Base-by-base conservation (phyloP, 257 asterid genomes). In the Solanum neorickii region DNA sequence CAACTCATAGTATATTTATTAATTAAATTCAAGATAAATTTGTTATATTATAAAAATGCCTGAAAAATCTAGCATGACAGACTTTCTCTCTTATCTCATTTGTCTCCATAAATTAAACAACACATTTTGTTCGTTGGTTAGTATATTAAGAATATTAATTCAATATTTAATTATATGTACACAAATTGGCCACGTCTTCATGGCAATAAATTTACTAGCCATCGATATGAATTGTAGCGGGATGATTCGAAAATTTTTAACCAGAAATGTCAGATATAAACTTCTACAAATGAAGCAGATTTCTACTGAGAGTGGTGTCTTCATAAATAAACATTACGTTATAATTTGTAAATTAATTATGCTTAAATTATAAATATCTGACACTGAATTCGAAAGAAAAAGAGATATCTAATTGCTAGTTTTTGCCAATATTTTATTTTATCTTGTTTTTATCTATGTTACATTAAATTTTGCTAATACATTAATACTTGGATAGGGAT, bases 211-310 rank as follows among this genome's bases (percentile, higher is more conserved):
- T 31, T 2, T 7, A 70, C 2, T 70, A 70, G 0, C 16, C 7
- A 14, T 29, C n/a, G 3, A 7, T 14, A 29, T 31, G 7, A 15
- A 2, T 70, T 31, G 3, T 16, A 20, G 2, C 9, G 3, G 21
- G 0, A 70, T 70, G 12, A 0, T 70, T 70, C 0, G 0, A 7
- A 0, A 70, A 7, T 6, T 0, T 16, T 52, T 52, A 52, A 23
- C 16, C 23, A 16, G 1, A 52, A 16, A 16, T 52, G 3, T 52
- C 4, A 0, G 6, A 2, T 52, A 0, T 23, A 52, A 52, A 16
- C 23, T 16, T 52, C 23, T 52, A 52, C n/a, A 52, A 16, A 52
- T 52, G 1, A 16, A 52, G 7, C 20, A 16, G 4, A 52, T 18
- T 18, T 52, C 4, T 6, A 0, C 1, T 52, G 0, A 9, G 10